Conservation (phyloP, 352 stramenopile species). For the Globisporangium sylvaticum region DNA sequence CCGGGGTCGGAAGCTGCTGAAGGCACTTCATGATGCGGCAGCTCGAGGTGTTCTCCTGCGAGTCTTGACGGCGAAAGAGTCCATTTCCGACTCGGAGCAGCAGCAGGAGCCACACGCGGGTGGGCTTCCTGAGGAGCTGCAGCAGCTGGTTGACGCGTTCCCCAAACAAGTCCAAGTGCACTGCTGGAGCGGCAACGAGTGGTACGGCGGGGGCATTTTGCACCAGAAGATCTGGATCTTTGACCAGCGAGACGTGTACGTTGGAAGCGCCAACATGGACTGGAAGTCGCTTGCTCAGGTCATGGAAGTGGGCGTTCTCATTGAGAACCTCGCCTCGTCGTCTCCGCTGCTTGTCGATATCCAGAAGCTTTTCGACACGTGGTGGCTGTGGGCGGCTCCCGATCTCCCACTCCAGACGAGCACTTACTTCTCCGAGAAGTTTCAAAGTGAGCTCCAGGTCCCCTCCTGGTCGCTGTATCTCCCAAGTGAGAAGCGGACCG, state of each 20-base stretch:
- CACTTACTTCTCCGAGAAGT: conserved; percentile 53
- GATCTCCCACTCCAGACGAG: conserved; percentile 26
- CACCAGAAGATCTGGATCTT: conserved; percentile 85
- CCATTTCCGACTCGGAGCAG: conserved; percentile 9
- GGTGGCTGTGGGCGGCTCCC: conserved; percentile 58
- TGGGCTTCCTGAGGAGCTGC: conserved; percentile 52
- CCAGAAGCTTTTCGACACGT: conserved; percentile 63
- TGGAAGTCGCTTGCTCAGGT: conserved; percentile 83
- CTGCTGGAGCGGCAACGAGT: conserved; percentile 59
- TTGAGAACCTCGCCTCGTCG: conserved; percentile 36
- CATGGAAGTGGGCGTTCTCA: conserved; percentile 77
- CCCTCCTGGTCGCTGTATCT: conserved; percentile 59
- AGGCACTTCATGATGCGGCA: conserved; percentile 43
- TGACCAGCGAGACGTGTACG: conserved; percentile 57
- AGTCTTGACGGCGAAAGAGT: conserved; percentile 43
- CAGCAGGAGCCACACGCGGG: neutral
- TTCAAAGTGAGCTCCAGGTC: conserved; percentile 52
- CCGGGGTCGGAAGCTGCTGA: conserved; percentile 45
- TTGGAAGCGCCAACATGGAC: conserved; percentile 85
- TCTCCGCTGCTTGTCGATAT: conserved; percentile 48
- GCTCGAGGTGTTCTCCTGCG: conserved; percentile 49
- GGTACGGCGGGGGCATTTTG: conserved; percentile 77
- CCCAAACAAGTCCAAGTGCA: conserved; percentile 38
- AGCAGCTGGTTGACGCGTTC: conserved; percentile 32
- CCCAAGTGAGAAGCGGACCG: conserved; percentile 20